Base-by-base conservation (phyloP, 805 yeast genomes). In the Metschnikowia henanensis region DNA sequence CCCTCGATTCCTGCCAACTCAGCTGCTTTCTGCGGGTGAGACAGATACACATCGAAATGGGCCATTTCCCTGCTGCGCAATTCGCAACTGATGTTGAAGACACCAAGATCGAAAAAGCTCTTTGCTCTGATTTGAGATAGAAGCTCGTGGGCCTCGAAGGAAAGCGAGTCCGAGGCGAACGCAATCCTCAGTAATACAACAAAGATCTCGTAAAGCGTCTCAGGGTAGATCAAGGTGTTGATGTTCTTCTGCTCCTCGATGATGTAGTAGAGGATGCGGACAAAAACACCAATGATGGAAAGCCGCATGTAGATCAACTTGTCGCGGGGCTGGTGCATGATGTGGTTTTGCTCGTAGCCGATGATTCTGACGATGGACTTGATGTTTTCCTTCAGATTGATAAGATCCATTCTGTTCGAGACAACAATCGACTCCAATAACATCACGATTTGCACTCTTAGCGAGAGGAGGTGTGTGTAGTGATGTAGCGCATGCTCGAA, bases 101-200 rank as follows among this genome's bases (percentile, higher is more conserved):
- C 53, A 45, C 70, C 55, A 26, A 46, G 37, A 15, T 53, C 50
- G 18, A 65, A 43, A 55, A 55, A 38, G 3, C 62, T 62, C 6
- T 58, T 55, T 15, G 60, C 56, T 42, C 79, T 57, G 9, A 76
- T 51, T 21, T 64, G 53, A 10, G 47, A 16, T 15, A 77, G 53
- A 18, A 79, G 56, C 30, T 61, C 49, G 28, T 59, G 56, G 3
- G 75, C 75, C 26, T 70, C 67, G 1, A 55, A 43, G 2, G 70
- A 57, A 3, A 76, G 59, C n/a, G 71, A 64, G 26, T 68, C 74
- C 6, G 73, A 60, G 13, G 77, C 73, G 51, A 77, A 77, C 4
- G 83, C 76, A 5, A 80, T 68, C 44, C 83, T 59, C 69, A 79
- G 73, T 16, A 81, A 57, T 2, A 75, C 68, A 12, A 79, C 77